These are phyloP conservation scores for Bromus sterilis DNA, from an alignment of 176 grass and related monocot genomes.

Conservation along the genomic window DNA sequence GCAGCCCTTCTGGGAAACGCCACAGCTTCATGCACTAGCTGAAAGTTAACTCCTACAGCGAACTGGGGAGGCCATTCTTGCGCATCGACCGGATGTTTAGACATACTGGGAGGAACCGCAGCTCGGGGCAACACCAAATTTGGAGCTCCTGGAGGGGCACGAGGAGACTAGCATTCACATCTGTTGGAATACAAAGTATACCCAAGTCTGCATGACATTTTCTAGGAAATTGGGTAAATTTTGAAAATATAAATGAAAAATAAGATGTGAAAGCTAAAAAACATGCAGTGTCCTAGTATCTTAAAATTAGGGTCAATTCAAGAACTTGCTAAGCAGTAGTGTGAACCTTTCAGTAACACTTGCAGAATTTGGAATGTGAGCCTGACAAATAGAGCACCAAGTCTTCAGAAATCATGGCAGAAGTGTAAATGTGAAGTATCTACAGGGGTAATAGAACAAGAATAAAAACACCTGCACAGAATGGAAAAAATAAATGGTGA, in stretches of 20 bases:
- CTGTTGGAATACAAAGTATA: background rate
- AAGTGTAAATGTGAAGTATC: background rate
- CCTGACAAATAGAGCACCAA: background rate
- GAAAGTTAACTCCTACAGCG: background rate
- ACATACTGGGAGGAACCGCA: background rate
- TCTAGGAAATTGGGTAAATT: background rate
- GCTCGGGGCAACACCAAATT: fast-evolving
- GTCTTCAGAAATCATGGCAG: background rate
- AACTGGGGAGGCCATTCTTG: background rate
- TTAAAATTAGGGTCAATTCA: background rate
- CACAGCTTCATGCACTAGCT: background rate
- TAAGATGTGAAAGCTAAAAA: background rate
- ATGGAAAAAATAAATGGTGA: background rate
- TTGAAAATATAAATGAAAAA: background rate
- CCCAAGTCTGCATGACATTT: background rate
- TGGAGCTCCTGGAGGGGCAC: background rate
- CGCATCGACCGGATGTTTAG: background rate
- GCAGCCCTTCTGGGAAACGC: no score
- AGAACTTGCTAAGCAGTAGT: background rate
- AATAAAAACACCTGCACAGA: background rate
- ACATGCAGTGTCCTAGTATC: background rate
- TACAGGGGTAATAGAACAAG: background rate
- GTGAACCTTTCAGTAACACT: background rate
- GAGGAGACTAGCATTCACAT: background rate
- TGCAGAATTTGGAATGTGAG: background rate